Base-by-base conservation (phyloP, 1,139 yeast genomes). In the Zygosaccharomyces sapae region DNA sequence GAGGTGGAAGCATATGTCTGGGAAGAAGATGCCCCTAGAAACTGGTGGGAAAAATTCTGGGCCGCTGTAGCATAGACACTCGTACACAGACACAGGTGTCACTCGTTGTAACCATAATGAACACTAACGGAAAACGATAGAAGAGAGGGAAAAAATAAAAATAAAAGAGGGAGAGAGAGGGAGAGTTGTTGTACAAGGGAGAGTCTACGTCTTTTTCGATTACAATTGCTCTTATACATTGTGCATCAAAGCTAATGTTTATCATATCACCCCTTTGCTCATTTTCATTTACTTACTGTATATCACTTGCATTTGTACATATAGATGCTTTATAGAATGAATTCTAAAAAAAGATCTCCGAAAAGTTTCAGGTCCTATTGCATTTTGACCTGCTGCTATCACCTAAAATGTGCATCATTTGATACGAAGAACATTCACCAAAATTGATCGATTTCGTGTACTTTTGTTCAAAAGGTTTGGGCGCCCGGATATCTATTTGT, bases 11-110 rank as follows among this genome's bases (percentile, higher is more conserved):
- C 77, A 19, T 69, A 71, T 25, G 72, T 73, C 18, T 76, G 79
- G 75, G 81, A 77, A 52, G 80, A 75, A 3, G 75, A 70, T 12
- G 68, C 61, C 19, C 80, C 81, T 49, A 73, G 67, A 57, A 77
- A 71, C 48, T 43, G 72, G 12, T 76, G 81, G 81, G 79, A 72
- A 44, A 79, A 77, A 62, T 67, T 79, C 61, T 79, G 83, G 82
- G 67, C 58, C 13, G 55, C 55, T n/a, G 58, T 61, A 4, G 70
- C 67, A 36, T 68, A 53, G 18, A 13, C 31, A 27, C 5, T 9
- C 9, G 9, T 13, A 31, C 13, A 31, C 18, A 31, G 19, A 13
- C 34, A 31, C 5, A 27, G 6, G 12, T 10, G 31, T 31, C 34
- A 13, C 8, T 31, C 19, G 34, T 31, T 31, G 34, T 31, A 31